Conservation (phyloP, 495 filamentous ascomycete genomes). For the Aspergillus diversus region DNA sequence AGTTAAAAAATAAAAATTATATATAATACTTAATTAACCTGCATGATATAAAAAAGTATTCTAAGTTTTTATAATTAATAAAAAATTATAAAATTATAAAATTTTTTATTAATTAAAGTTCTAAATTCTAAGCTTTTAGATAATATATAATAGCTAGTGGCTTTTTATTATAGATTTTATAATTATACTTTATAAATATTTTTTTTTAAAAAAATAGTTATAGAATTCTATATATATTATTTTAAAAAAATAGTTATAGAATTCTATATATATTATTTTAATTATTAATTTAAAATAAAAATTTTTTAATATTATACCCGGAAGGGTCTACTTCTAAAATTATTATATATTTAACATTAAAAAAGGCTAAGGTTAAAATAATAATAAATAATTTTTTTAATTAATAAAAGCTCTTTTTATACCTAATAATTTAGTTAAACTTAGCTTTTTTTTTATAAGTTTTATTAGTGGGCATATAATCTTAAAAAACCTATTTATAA, state of each 20-base stretch:
- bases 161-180: constrained; percentile 10
- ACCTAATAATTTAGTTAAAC: neutral
- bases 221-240: too few relatives aligned
- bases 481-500: constrained; percentile 1
- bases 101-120: constrained; percentile 4
- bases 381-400: constrained; percentile 7
- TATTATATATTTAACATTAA: constrained; percentile 15
- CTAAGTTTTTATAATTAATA: constrained; percentile 29
- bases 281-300: constrained; percentile 10
- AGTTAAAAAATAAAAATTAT: neutral
- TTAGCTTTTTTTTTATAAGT: neutral
- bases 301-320: constrained; percentile 13
- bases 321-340: neutral
- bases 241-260: too few relatives aligned
- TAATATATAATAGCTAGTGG: constrained; percentile 9
- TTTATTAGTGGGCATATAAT: constrained; percentile 7
- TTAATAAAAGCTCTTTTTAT: neutral
- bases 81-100: constrained; percentile 2
- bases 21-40: constrained; percentile 21
- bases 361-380: neutral
- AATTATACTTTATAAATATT: neutral
- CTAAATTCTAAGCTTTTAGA: constrained; percentile 4
- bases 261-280: constrained; percentile 9
- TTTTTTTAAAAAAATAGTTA: constrained; percentile 1
- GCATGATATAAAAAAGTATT: constrained; percentile 31